Evolutionary conservation across 352 stramenopile genomes (phyloP), one percentile per base, ranked within the genome.

Genomic region (Phytopythium helicoides): DNA sequence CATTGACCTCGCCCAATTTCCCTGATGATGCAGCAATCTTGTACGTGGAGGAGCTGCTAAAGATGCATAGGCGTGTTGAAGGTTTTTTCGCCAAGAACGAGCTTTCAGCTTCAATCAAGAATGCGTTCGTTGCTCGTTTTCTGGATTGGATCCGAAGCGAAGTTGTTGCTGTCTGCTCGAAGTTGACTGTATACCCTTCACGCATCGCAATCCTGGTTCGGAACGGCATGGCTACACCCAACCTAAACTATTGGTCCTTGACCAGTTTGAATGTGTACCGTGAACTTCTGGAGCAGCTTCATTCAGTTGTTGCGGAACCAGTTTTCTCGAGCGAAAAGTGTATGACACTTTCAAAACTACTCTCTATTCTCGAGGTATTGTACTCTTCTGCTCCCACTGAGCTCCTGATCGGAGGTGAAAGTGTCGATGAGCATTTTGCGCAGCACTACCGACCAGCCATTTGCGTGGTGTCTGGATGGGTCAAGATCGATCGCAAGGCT

Each of bases 401-500:
- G 8, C 31, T 54, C 15, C 35, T 72, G 16, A 38, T 22, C 14
- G 19, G 6, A 34, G 55, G 65, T 23, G 53, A 52, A 10, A 44
- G 58, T 12, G 37, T 66, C 7, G 67, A 76, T 14, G 41, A 42
- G 4, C 81, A 89, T 64, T 91, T 81, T 51, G 56, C 74, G 12
- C 16, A 19, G 4, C 60, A 85, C 21, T 68, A 86, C 37, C 76
- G 74, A 4, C 61, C 71, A 3, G 50, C 81, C 16, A 57, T 89
- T 33, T 68, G 54, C 10, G 33, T 47, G 6, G 23, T 81, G n/a
- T 57, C 71, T 35, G 40, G 42, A 9, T 80, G 67, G 62, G 62
- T 66, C 33, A 60, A 55, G 60, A 63, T 46, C 6, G 44, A 62
- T n/a, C 47, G 23, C 21, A 59, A 58, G 38, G 60, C 23, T 6